Evolutionary conservation across 2,329 filamentous ascomycete genomes (phyloP), one percentile per base, ranked within the genome.

Genomic region (Cladophialophora exuberans): DNA sequence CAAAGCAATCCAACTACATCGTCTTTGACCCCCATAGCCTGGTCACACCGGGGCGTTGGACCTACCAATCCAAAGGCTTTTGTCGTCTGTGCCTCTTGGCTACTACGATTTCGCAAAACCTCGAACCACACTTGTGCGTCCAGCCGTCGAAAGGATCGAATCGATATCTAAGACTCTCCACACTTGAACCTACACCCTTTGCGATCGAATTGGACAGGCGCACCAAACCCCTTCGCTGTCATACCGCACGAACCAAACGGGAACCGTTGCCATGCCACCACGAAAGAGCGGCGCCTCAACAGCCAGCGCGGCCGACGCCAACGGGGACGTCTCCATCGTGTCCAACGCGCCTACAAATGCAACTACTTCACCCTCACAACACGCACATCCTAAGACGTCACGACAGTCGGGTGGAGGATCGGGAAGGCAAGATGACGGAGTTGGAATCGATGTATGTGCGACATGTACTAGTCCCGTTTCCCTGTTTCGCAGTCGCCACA

Each of bases 361-460:
- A 11, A 49, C 54, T 9, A 15, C 44, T 3, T 49, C 46, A 20
- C 35, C 46, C 22, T 28, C 23, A n/a, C 46, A 49, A 18, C 41
- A 51, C 26, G 49, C 52, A 48, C 57, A 62, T 44, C 35, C 57
- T 68, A 74, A 62, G 53, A 17, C 57, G 13, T 57, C 61, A 15
- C 49, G 55, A 47, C 60, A 54, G 30, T 54, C 50, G 33, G 39
- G 54, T 30, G 50, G 48, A 44, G 45, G 42, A 17, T 33, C 44
- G 26, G 44, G 46, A 13, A 54, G 45, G 48, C 54, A 60, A 50
- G 56, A 53, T 31, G 61, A 63, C 18, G 42, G 60, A 13, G 46
- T 61, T 20, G 55, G 62, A 18, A 61, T 64, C 22, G 62, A 64
- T 54, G 61, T 63, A 57, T 26, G 61, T 62, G 22, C 15, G 13